Conservation (phyloP, 768 basidiomycete genomes). For the Daedaleopsis nitida region DNA sequence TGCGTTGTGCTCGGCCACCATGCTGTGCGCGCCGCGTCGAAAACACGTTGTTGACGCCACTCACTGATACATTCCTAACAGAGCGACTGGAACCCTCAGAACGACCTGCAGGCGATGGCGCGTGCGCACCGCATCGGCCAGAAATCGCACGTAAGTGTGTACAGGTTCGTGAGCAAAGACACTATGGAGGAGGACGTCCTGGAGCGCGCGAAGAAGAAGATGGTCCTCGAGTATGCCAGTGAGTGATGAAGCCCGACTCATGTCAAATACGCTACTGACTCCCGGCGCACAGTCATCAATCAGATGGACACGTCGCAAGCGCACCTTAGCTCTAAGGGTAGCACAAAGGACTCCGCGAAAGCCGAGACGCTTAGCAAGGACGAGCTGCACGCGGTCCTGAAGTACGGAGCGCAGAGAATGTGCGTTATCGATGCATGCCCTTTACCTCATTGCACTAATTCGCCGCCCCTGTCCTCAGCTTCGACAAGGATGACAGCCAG, state of each 20-base stretch:
- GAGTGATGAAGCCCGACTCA: conserved; percentile 40
- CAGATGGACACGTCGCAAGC: conserved; percentile 99
- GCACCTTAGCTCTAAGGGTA: conserved; percentile 83
- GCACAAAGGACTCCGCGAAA: conserved; percentile 67
- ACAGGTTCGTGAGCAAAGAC: conserved; percentile 97
- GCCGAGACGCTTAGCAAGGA: conserved; percentile 91
- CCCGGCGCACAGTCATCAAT: conserved; percentile 78
- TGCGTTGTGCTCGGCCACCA: conserved; percentile 12
- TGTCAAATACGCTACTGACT: conserved; percentile 3
- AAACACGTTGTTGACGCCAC: conserved; percentile 27
- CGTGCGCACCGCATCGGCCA: conserved; percentile 99
- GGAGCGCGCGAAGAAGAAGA: conserved; percentile 98
- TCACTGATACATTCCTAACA: conserved; percentile 32
- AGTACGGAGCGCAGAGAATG: conserved; percentile 99
- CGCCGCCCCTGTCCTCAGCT: conserved; percentile 49
- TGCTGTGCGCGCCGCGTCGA: conserved; percentile 15
- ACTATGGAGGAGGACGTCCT: conserved; percentile 99
- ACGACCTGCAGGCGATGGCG: conserved; percentile 99
- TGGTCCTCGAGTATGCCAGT: conserved; percentile 99
- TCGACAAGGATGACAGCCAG: conserved; percentile 93
- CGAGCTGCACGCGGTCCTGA: conserved; percentile 94
- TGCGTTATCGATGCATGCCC: conserved; percentile 37
- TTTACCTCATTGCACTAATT: conserved; percentile 10
- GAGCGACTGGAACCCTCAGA: conserved; percentile 99
- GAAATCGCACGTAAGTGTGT: conserved; percentile 97